A percentile compares a stretch with the other conserved stretches of the same genome.
Evolutionary conservation across 192 early-diverging fungal genomes (phyloP).

Genomic region (Backusella parvicylindrica): DNA sequence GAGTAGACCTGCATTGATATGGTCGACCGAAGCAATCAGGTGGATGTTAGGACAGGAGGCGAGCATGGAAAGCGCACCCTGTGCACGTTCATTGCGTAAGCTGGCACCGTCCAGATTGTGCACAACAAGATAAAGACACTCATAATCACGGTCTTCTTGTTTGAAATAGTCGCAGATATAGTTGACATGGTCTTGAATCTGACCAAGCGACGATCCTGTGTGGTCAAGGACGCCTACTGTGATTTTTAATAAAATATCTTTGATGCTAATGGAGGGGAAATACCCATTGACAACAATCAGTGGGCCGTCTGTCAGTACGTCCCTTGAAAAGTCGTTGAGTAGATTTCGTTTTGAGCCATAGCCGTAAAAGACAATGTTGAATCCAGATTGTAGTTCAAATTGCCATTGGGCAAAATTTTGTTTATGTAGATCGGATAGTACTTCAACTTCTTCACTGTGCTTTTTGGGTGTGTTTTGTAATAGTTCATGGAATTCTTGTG

Average conservation of each 20-base stretch:
- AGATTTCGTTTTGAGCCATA: constrained; percentile 89
- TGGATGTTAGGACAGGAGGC: constrained; percentile 66
- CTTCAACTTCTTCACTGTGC: constrained; percentile 57
- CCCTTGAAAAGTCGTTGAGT: constrained; percentile 69
- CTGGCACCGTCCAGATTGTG: constrained; percentile 87
- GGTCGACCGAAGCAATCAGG: constrained; percentile 84
- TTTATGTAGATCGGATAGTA: constrained; percentile 51
- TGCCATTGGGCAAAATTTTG: constrained; percentile 82
- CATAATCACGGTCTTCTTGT: constrained; percentile 37
- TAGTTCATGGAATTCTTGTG: constrained; percentile 57
- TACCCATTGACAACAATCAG: constrained; percentile 84
- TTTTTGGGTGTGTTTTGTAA: constrained; percentile 53
- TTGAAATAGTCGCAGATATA: constrained; percentile 65
- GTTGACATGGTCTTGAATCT: constrained; percentile 63
- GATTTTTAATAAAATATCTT: constrained; percentile 67
- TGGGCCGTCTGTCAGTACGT: constrained; percentile 52
- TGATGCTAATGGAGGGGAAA: constrained; percentile 71
- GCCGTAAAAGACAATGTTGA: constrained; percentile 89
- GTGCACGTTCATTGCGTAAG: constrained; percentile 66
- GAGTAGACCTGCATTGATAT: constrained; percentile 85
- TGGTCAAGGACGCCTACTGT: constrained; percentile 34
- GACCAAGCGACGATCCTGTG: constrained; percentile 38
- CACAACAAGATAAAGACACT: constrained; percentile 70
- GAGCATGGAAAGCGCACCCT: constrained; percentile 64
- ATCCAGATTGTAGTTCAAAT: constrained; percentile 80